phyloP scores from a whole-genome alignment of 2,329 filamentous ascomycete genomes.

The Pseudocercospora pini-densiflorae region DNA sequence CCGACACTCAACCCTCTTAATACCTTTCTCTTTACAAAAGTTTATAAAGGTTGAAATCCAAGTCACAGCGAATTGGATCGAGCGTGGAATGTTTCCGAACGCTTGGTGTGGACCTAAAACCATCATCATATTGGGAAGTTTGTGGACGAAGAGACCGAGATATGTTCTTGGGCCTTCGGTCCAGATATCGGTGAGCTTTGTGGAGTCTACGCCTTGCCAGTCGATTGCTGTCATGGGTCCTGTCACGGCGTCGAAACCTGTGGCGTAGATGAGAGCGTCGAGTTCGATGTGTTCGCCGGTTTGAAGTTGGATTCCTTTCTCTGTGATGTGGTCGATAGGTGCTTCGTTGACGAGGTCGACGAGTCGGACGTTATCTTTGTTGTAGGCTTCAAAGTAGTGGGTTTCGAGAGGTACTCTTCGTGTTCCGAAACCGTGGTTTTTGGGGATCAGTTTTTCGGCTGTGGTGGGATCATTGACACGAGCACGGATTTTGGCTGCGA shows the following conservation, averaged over 20 bases:
- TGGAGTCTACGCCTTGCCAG: slow-evolving; percentile 31
- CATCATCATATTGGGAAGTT: slow-evolving; percentile 44
- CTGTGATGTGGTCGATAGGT: slow-evolving; percentile 48
- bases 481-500: slow-evolving; percentile 50
- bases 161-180: slow-evolving; percentile 43
- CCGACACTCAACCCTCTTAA: slow-evolving; percentile 14
- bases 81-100: slow-evolving; percentile 45
- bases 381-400: slow-evolving; percentile 56
- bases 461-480: slow-evolving; percentile 49
- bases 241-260: slow-evolving; percentile 44
- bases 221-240: slow-evolving; percentile 38
- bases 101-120: slow-evolving; percentile 47
- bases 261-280: slow-evolving; percentile 45
- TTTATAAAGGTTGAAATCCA: slow-evolving; percentile 21
- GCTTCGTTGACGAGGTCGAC: slow-evolving; percentile 51
- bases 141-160: slow-evolving; percentile 38
- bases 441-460: slow-evolving; percentile 59
- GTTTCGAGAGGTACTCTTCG: slow-evolving; percentile 48
- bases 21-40: slow-evolving; percentile 10
- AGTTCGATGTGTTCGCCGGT: slow-evolving; percentile 46
- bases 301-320: slow-evolving; percentile 45
- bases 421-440: slow-evolving; percentile 44
- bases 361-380: slow-evolving; percentile 52
- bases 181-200: slow-evolving; percentile 42
- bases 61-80: slow-evolving; percentile 37